Evolutionary conservation across 768 basidiomycete species (phyloP), one percentile per base, ranked within the genome.

Genomic region (Hygrophorus pudorinus): DNA sequence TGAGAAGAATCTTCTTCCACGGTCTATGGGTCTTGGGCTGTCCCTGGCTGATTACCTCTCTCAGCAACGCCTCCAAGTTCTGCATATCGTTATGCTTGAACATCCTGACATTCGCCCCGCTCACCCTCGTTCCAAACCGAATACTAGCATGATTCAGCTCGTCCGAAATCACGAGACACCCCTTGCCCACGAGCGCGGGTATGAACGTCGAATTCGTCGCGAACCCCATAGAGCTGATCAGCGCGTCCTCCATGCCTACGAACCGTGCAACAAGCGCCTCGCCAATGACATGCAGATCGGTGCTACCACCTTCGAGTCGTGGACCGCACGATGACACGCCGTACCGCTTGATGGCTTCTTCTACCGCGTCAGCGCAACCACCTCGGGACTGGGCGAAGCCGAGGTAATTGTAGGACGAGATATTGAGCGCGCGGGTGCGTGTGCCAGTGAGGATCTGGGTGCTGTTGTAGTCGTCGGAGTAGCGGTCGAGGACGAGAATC

Each of bases 351-450:
- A 98, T 78, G 14, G 73, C 66, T 50, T 86, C 83, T 57, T 93
- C 91, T 6, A 90, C 93, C 4, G 88, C 89, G 57, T 98, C 96
- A 6, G 96, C 89, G 59, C 92, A 96, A 5, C 87, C 86, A 11
- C 96, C 96, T 2, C 77, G 75, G 12, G 84, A 85, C 59, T 94
- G 90, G 0, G 94, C 96, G 57, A 99, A 99, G 3, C 96, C 96
- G 55, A 99, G 89, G 60, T 98, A 99, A 66, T 98, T 99, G 71
- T 99, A 99, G 6, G 91, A 96, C 1, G 92, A 93, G 52, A 98
- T 85, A 62, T 99, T 99, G 53, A 99, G 82, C 0, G 83, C 86
- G 42, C 93, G 87, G 0, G 89, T 92, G 18, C 73, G 76, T 1
- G 70, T 75, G 47, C 92, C 94, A 2, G 88, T 85, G 54, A 82